These are phyloP conservation scores for Diaporthe amygdali DNA, from an alignment of 2,329 filamentous ascomycete genomes.

Conservation along the genomic window DNA sequence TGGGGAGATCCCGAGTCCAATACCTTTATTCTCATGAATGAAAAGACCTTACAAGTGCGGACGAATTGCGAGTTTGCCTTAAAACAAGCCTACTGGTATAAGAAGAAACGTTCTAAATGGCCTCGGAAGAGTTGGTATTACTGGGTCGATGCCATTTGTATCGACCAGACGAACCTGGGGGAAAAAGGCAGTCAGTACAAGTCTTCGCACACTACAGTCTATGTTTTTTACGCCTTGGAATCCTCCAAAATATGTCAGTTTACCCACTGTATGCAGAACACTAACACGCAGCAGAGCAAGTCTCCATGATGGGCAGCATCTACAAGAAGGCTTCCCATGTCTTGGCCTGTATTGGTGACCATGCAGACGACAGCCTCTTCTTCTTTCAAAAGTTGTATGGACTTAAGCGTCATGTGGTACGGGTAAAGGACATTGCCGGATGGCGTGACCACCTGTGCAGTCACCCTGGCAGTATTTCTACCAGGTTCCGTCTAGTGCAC, in stretches of 20 bases:
- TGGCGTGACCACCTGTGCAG: too few species aligned
- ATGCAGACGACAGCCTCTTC: neutral
- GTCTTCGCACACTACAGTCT: too few species aligned
- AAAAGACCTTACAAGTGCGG: neutral
- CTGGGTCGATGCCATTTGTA: conserved; percentile 13
- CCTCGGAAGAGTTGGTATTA: neutral
- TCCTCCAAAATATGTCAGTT: too few species aligned
- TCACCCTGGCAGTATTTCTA: too few species aligned
- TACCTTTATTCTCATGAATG: neutral
- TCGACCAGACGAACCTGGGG: neutral
- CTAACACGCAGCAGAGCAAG: too few species aligned
- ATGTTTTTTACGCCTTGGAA: too few species aligned
- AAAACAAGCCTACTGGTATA: neutral
- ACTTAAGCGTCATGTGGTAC: neutral
- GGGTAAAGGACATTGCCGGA: neutral
- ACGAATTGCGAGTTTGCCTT: neutral
- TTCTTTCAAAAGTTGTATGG: neutral
- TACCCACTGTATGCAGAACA: too few species aligned
- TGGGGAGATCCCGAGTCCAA: neutral
- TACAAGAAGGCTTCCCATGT: neutral
- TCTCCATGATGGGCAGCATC: conserved; percentile 18
- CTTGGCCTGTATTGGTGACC: neutral
- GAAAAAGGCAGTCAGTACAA: conserved; percentile 17
- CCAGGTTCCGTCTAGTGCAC: neutral
- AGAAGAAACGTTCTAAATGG: neutral